Percentiles rank a stretch among this genome's conserved stretches.
These are phyloP conservation scores for Micractinium sp. DNA, from an alignment of 139 green algal species.

Conservation along the genomic window DNA sequence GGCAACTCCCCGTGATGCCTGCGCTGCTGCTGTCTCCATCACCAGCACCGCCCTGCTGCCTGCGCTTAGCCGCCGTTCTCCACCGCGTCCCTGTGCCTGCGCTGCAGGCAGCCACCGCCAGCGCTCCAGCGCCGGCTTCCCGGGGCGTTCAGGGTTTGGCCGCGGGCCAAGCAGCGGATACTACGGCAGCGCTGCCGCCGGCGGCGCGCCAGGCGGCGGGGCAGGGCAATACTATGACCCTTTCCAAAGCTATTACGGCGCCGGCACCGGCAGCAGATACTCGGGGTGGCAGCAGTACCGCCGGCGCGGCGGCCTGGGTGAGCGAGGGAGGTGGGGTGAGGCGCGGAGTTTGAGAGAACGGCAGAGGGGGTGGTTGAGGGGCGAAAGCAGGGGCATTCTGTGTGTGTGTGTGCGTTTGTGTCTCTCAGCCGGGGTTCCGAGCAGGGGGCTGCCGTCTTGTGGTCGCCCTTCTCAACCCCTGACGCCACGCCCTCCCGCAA, in stretches of 20 bases:
- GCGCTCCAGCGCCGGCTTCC: background rate
- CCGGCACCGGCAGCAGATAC: constrained; percentile 17
- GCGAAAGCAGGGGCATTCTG: background rate
- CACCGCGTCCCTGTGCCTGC: background rate
- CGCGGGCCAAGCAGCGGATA: background rate
- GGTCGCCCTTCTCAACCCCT: background rate
- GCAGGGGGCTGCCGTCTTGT: background rate
- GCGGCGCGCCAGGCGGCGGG: background rate
- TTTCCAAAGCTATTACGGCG: background rate
- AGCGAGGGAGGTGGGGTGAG: background rate
- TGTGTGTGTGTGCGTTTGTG: background rate
- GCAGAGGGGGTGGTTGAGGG: background rate
- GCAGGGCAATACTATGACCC: constrained; percentile 1
- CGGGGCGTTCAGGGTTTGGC: background rate
- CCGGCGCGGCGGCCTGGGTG: constrained; percentile 15
- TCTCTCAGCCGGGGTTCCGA: background rate
- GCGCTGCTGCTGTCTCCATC: background rate
- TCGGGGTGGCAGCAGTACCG: constrained; percentile 12
- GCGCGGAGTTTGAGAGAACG: background rate
- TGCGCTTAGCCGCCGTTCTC: too few relatives aligned
- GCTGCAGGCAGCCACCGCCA: background rate
- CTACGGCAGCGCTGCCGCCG: too few relatives aligned
- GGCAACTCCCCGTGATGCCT: background rate
- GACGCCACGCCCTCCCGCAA: too few relatives aligned
- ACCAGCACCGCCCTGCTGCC: too few relatives aligned